Conservation (phyloP, 441 rosid genomes). For the Isatis lusitanica region DNA sequence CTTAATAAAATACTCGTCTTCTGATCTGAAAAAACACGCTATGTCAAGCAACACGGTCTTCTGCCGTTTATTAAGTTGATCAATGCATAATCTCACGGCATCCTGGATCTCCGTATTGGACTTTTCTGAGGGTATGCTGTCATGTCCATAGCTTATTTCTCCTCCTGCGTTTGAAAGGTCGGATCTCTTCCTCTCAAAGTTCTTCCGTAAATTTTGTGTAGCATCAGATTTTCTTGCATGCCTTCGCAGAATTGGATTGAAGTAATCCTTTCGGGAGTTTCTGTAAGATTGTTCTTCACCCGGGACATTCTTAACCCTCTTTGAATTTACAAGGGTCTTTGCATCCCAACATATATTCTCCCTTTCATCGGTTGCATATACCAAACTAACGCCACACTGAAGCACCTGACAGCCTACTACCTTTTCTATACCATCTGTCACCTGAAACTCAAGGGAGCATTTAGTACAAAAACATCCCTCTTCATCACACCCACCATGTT, state of each 20-base stretch:
- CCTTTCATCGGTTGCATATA: background rate
- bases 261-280: background rate
- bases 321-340: background rate
- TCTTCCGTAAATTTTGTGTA: too few species aligned
- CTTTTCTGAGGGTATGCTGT: background rate
- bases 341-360: background rate
- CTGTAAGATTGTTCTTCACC: background rate
- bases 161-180: too few species aligned
- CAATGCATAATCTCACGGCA: background rate
- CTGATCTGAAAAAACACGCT: background rate
- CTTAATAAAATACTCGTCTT: background rate
- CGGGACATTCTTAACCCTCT: background rate
- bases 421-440: background rate
- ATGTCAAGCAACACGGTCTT: background rate
- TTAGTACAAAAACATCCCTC: background rate
- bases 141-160: too few species aligned
- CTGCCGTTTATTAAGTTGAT: background rate
- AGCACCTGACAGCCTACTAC: background rate
- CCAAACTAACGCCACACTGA: background rate
- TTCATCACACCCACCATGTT: background rate
- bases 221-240: too few species aligned
- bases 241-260: too few species aligned
- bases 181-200: too few species aligned
- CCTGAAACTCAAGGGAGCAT: slow-evolving; percentile 6
- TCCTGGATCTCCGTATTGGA: background rate